phyloP scores from a whole-genome alignment of 495 filamentous ascomycete species.

The Niebla homalea region DNA sequence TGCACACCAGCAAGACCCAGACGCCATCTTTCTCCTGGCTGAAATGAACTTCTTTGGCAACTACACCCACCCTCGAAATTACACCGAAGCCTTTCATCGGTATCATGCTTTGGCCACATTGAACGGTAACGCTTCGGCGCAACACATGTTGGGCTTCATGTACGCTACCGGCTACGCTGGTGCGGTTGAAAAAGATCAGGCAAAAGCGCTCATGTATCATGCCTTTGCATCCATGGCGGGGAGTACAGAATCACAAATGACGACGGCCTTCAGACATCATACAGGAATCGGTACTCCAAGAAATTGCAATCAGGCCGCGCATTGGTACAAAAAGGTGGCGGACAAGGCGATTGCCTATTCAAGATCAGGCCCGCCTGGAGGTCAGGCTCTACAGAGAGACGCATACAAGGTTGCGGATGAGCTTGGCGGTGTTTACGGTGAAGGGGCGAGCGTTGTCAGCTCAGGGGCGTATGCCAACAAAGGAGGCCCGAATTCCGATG shows the following conservation, averaged over 20 bases:
- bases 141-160: constrained; percentile 92
- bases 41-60: constrained; percentile 98
- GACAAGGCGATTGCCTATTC: constrained; percentile 84
- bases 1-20: constrained; percentile 57
- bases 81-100: constrained; percentile 65
- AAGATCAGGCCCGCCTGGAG: constrained; percentile 82
- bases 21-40: constrained; percentile 81
- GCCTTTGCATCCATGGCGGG: constrained; percentile 83
- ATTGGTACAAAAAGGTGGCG: constrained; percentile 85
- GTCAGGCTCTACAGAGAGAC: constrained; percentile 59
- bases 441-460: constrained; percentile 84
- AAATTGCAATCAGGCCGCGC: constrained; percentile 71
- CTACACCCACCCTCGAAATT: constrained; percentile 75
- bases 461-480: constrained; percentile 74
- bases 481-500: constrained; percentile 53
- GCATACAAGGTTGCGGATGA: constrained; percentile 72
- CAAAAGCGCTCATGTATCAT: constrained; percentile 83
- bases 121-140: constrained; percentile 79
- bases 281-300: constrained; percentile 73
- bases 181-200: constrained; percentile 76
- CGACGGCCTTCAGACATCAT: constrained; percentile 74
- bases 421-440: constrained; percentile 82
- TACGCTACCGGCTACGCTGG: constrained; percentile 85
- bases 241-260: constrained; percentile 84
- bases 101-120: constrained; percentile 66